A percentile compares a stretch with the other conserved stretches of the same genome.
Evolutionary conservation across 805 yeast species (phyloP).

Genomic region (Candida ficus): DNA sequence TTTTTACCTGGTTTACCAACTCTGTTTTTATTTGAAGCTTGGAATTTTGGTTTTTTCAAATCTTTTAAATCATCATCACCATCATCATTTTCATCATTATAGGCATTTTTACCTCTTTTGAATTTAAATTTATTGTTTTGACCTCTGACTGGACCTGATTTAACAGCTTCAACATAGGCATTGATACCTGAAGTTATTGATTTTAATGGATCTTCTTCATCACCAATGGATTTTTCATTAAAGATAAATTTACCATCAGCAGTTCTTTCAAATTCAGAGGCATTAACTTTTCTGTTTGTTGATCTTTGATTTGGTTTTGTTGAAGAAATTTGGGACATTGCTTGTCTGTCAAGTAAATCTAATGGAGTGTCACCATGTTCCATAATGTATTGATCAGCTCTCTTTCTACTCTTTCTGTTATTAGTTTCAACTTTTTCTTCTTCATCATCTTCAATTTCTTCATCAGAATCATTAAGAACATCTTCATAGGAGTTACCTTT

Average conservation of each 20-base stretch:
- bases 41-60: constrained; percentile 23
- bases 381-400: constrained; percentile 61
- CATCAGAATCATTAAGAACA: constrained; percentile 75
- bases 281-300: constrained; percentile 33
- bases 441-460: constrained; percentile 46
- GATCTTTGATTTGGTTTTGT: constrained; percentile 64
- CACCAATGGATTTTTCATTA: constrained; percentile 34
- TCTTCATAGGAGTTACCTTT: constrained; percentile 85
- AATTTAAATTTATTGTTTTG: constrained; percentile 88
- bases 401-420: constrained; percentile 16
- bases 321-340: constrained; percentile 85
- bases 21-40: constrained; percentile 15
- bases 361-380: constrained; percentile 76
- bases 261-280: constrained; percentile 28
- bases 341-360: constrained; percentile 79
- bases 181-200: constrained; percentile 60
- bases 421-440: constrained; percentile 24
- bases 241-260: constrained; percentile 64
- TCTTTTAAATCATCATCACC: constrained; percentile 46
- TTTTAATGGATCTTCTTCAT: constrained; percentile 42
- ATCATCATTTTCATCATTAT: constrained; percentile 49
- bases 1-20: constrained; percentile 27
- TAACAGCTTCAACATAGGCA: constrained; percentile 92
- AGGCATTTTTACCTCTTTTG: constrained; percentile 55
- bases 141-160: constrained; percentile 90